A percentile compares a stretch with the other conserved stretches of the same genome.
phyloP scores from a whole-genome alignment of 441 rosid genomes.

The Gossypium davidsonii region DNA sequence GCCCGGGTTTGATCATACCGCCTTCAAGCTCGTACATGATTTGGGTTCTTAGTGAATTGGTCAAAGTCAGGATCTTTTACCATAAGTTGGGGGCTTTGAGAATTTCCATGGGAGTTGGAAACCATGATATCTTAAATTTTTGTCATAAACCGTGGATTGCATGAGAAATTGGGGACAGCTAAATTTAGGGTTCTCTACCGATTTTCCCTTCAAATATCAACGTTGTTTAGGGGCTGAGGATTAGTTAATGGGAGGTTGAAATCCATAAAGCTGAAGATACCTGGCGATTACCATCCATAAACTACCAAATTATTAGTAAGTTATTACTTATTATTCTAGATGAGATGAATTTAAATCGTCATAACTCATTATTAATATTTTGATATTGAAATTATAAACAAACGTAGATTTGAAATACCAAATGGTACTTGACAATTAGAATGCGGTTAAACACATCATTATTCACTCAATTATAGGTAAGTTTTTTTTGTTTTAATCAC shows the following conservation, averaged over 20 bases:
- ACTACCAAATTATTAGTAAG: too few relatives aligned
- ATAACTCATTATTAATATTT: too few relatives aligned
- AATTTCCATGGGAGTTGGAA: constrained; percentile 26
- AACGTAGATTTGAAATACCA: too few relatives aligned
- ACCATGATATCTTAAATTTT: constrained; percentile 17
- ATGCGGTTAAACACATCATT: too few relatives aligned
- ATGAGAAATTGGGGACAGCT: constrained; percentile 23
- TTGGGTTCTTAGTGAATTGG: constrained; percentile 30
- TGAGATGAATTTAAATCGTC: too few relatives aligned
- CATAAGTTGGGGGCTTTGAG: constrained; percentile 6
- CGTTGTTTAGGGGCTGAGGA: constrained; percentile 16
- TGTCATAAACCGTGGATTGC: constrained; percentile 36
- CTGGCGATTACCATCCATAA: too few relatives aligned
- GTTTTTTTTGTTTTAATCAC: too few relatives aligned
- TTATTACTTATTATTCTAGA: too few relatives aligned
- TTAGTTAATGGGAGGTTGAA: not conserved
- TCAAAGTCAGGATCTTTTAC: constrained; percentile 9
- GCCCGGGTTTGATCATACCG: constrained; percentile 16
- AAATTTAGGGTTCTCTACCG: not conserved
- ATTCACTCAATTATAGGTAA: too few relatives aligned
- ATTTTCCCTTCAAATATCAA: constrained; percentile 16
- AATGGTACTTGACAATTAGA: too few relatives aligned
- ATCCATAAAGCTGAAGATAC: too few relatives aligned
- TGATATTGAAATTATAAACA: too few relatives aligned
- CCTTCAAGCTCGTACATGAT: constrained; percentile 37